Conservation (phyloP, 1,139 yeast species). For the Taiozyma sp. region DNA sequence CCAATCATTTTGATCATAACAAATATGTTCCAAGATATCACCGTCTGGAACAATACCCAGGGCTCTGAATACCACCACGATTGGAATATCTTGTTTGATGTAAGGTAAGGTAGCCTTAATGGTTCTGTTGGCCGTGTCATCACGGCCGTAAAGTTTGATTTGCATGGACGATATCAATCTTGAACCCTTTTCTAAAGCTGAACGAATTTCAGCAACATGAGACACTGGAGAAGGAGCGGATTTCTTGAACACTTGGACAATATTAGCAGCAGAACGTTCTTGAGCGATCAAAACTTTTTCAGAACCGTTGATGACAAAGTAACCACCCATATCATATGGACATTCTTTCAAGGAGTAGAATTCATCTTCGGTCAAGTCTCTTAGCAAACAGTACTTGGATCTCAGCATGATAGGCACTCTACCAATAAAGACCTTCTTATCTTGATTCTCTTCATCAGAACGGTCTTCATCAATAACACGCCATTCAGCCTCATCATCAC, state of each 20-base stretch:
- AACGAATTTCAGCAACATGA: constrained; percentile 93
- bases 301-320: constrained; percentile 95
- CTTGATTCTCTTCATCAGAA: constrained; percentile 51
- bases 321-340: constrained; percentile 99
- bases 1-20: constrained; percentile 98
- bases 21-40: constrained; percentile 95
- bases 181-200: constrained; percentile 96
- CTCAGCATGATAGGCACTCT: constrained; percentile 97
- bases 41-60: constrained; percentile 99
- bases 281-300: constrained; percentile 98
- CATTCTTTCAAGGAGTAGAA: constrained; percentile 95
- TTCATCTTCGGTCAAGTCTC: constrained; percentile 92
- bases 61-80: constrained; percentile 95
- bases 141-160: constrained; percentile 85
- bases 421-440: constrained; percentile 84
- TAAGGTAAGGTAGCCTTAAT: constrained; percentile 95
- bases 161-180: constrained; percentile 92
- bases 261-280: constrained; percentile 97
- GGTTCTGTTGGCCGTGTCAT: constrained; percentile 70
- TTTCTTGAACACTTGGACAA: constrained; percentile 96
- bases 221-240: constrained; percentile 97
- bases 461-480: constrained; percentile 39
- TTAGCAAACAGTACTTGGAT: constrained; percentile 91
- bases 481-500: constrained; percentile 81
- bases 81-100: constrained; percentile 94